Base-by-base conservation (phyloP, 2,329 filamentous ascomycete genomes). In the Dryadomyces quercivorus region DNA sequence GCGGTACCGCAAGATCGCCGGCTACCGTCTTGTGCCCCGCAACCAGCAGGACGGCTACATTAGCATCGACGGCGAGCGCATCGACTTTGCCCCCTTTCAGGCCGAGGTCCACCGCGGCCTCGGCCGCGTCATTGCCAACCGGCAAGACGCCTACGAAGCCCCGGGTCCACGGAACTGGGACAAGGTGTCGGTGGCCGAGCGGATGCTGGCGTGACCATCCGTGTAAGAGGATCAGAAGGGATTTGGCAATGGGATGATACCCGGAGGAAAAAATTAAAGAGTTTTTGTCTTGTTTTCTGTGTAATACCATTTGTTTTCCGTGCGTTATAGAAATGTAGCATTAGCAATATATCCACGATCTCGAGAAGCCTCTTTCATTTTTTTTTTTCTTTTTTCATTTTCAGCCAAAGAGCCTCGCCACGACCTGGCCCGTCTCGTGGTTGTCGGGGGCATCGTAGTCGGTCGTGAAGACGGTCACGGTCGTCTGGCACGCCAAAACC, bases 1-100 rank as follows among this genome's bases (percentile, higher is more conserved):
- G 13, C 76, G 77, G 34, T 92, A 96, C 67, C 80, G 84, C 62
- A 98, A 98, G 67, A 78, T 96, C 4, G 77, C 79, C n/a, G 93
- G 85, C 0, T 96, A 93, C 66, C 80, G 93, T 45, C 84, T 98
- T 59, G 84, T 84, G 3, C 93, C 93, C 0, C 82, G 80, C 53
- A 71, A 85, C 58, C 77, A 84, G 62, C 72, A 79, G 43, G 77
- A 84, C 58, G 92, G 92, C 1, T 93, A 87, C 66, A 94, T 98
- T 66, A 94, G 89, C 66, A 89, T 98, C 60, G 93, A 97, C 64
- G 93, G 93, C 42, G 93, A 98, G 70, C 78, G 80, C 53, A 76
- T 95, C 2, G 86, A 89, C 0, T 97, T 95, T 66, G 85, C 85
- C 62, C 86, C 88, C 0, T 94, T 96, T 65, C 93, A 98, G 72